phyloP scores from a whole-genome alignment of 2,329 filamentous ascomycete species.

The Exophiala bonariae region DNA sequence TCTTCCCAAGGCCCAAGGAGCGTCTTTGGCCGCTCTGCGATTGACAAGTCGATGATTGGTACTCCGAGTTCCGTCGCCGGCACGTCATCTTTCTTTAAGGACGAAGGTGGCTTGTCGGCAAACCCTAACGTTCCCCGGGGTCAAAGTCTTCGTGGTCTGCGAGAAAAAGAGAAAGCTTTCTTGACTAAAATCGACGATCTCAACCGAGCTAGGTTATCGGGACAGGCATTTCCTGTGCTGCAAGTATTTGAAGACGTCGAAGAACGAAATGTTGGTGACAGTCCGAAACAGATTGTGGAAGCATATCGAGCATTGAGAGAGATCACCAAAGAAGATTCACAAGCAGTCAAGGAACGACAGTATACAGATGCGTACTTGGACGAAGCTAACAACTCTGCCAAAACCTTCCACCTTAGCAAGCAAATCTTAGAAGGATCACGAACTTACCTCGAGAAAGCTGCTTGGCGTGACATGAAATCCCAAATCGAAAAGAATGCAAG shows the following conservation, averaged over 20 bases:
- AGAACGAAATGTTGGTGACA: slow-evolving; percentile 66
- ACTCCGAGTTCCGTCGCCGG: slow-evolving; percentile 67
- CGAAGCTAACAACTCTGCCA: slow-evolving; percentile 65
- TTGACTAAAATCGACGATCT: slow-evolving; percentile 76
- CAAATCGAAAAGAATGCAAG: slow-evolving; percentile 79
- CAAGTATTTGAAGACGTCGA: slow-evolving; percentile 76
- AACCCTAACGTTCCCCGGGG: slow-evolving; percentile 53
- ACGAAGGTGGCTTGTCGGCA: slow-evolving; percentile 59
- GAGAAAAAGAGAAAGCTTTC: slow-evolving; percentile 82
- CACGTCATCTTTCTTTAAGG: slow-evolving; percentile 58
- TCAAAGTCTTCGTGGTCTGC: slow-evolving; percentile 72
- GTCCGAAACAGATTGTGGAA: slow-evolving; percentile 73
- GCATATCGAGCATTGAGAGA: slow-evolving; percentile 79
- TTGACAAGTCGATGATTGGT: slow-evolving; percentile 86
- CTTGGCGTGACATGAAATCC: slow-evolving; percentile 73
- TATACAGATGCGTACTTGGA: slow-evolving; percentile 78
- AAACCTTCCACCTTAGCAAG: slow-evolving; percentile 69
- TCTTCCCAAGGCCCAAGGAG: slow-evolving; percentile 41
- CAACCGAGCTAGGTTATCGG: slow-evolving; percentile 70
- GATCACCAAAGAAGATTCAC: slow-evolving; percentile 73
- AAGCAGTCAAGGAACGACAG: slow-evolving; percentile 70
- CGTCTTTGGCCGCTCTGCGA: slow-evolving; percentile 66
- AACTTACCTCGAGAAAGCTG: slow-evolving; percentile 75
- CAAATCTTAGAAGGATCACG: slow-evolving; percentile 79
- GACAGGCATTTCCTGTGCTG: slow-evolving; percentile 70